Evolutionary conservation across 208 protist species (phyloP), one percentile per base, ranked within the genome.

Genomic region (Crithidia sp.): DNA sequence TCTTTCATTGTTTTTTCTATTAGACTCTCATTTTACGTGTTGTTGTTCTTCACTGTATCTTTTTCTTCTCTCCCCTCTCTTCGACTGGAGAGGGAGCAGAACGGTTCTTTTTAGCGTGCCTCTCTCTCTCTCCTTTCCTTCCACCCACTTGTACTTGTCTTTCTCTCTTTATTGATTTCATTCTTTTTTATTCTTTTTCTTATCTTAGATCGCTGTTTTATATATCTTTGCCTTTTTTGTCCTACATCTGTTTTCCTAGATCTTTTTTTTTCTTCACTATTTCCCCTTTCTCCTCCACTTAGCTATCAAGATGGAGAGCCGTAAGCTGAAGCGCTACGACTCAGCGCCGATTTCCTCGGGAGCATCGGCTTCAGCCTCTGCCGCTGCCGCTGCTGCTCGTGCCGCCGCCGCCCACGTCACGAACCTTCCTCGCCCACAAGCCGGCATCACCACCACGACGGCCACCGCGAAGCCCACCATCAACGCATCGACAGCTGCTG

Each of bases 281-380:
- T 28, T 28, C 28, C 28, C 28, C 28, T 28, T 28, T 44, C 45
- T 39, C 45, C 50, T n/a, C 19, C 12, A 41, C 13, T 19, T 14
- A n/a, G 10, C 7, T 2, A 44, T 9, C 7, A 52, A 3, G 3
- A 79, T 79, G 74, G 74, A 79, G 52, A 70, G 39, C 16, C 74
- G 74, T 0, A 73, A 64, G 49, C 54, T 79, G 53, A 79, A 79
- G 61, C 74, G 74, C 36, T 79, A 79, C 50, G 74, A 79, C 61
- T 79, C 74, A 7, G 74, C 74, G 37, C 74, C 74, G 39, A 65
- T 79, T 19, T 63, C 74, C 12, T 41, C 66, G 0, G 74, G 67
- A 45, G 16, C 67, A 7, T 55, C 74, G 5, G 13, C 52, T 2
- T n/a, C 66, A 45, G 17, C 53, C 13, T 12, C 61, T 14, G 3